A percentile compares a stretch with the other conserved stretches of the same genome.
These are phyloP conservation scores for Trametes maxima DNA, from an alignment of 768 basidiomycete species.

Conservation along the genomic window DNA sequence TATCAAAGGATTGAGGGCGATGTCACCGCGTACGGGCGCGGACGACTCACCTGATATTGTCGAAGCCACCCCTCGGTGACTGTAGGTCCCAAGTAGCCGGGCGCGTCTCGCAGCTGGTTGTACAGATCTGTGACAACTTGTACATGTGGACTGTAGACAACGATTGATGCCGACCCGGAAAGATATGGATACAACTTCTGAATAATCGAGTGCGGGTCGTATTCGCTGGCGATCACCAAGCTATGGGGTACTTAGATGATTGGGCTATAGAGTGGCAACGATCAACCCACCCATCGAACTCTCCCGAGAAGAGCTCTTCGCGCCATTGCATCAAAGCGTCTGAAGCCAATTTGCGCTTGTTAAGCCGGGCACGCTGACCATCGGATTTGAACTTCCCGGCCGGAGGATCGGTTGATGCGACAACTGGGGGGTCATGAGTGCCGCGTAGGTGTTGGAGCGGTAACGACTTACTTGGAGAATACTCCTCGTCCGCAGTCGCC, in stretches of 20 bases:
- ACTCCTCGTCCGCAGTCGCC: constrained; percentile 82
- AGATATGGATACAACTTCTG: constrained; percentile 75
- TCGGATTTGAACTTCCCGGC: constrained; percentile 67
- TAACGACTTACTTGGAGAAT: constrained; percentile 57
- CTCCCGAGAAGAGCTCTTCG: constrained; percentile 82
- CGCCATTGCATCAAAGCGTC: constrained; percentile 64
- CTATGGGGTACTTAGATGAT: constrained; percentile 40
- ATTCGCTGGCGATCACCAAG: constrained; percentile 78
- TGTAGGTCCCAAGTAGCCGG: constrained; percentile 73
- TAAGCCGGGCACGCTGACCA: constrained; percentile 66
- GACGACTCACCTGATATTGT: constrained; percentile 72
- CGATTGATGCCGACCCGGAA: constrained; percentile 82
- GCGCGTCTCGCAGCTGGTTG: constrained; percentile 61
- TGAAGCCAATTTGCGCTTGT: constrained; percentile 75
- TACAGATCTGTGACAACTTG: constrained; percentile 85
- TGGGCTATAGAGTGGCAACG: neutral
- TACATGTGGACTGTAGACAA: constrained; percentile 81
- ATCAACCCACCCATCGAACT: constrained; percentile 78
- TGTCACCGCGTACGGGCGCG: neutral
- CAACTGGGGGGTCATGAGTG: constrained; percentile 42
- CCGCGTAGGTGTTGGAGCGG: neutral
- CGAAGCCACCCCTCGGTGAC: constrained; percentile 88
- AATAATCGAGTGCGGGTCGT: constrained; percentile 83
- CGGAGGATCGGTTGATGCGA: constrained; percentile 60
- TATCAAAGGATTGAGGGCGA: constrained; percentile 25